Base-by-base conservation (phyloP, 108 stramenopile genomes). In the Epipyxis sp. region DNA sequence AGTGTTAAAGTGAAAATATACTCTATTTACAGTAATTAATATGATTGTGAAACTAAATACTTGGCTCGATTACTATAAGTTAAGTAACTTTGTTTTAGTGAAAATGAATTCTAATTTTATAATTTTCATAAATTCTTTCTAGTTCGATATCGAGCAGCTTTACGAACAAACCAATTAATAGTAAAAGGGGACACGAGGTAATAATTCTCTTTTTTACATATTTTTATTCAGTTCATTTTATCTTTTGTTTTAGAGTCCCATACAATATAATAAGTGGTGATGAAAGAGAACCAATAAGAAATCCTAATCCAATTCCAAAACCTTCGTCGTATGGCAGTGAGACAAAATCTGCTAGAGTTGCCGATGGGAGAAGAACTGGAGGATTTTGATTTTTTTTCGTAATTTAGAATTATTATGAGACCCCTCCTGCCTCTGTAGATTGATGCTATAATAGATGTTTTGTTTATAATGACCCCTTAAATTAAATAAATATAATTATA, bases 241-340 rank as follows among this genome's bases (percentile, higher is more conserved):
- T 6, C 13, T 67, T 6, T 43, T 42, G 37, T 43, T 67, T 6
- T 67, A 67, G 65, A 43, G 71, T 37, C 10, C n/a, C n/a, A 29
- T 74, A 74, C 43, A 74, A 74, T 32, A 74, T 74, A 43, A 74
- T 74, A 37, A 74, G 71, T 57, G 71, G 71, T 74, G 71, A 65
- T 3, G 6, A 10, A 13, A 16, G 61, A 32, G 54, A 57, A 57
- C 16, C 16, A 25, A 20, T 57, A 25, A 57, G 54, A 25, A 57
- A 57, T 57, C 54, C 54, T 57, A 25, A 57, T 25, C 54, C 54
- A 25, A 25, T 57, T 20, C 54, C 54, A 20, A 16, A 25, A 57
- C 54, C 54, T 20, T 20, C 25, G 54, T 16, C 54, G 54, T 57
- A n/a, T n/a, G n/a, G n/a, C n/a, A n/a, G n/a, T n/a, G n/a, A n/a